phyloP scores from a whole-genome alignment of 306 rosid species.

The Arachis stenosperma region DNA sequence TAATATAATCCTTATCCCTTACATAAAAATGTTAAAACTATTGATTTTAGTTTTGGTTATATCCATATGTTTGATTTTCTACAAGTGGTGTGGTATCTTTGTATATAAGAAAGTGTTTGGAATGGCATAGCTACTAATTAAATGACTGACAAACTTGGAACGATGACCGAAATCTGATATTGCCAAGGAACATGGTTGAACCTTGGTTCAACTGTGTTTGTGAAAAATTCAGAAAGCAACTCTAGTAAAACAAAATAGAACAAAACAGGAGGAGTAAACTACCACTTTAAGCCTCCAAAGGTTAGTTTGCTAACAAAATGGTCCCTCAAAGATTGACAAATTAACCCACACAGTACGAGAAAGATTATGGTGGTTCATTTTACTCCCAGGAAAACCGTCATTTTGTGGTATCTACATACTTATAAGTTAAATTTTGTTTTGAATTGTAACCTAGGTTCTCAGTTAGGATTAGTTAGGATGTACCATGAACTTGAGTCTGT shows the following conservation, averaged over 20 bases:
- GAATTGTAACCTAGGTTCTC: too few relatives aligned
- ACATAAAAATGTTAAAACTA: neutral
- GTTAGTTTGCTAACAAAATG: too few relatives aligned
- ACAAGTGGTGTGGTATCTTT: neutral
- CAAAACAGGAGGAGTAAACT: neutral
- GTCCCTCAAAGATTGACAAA: too few relatives aligned
- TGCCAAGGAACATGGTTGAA: conserved; percentile 2
- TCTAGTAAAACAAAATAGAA: neutral
- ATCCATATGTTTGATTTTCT: conserved; percentile 8
- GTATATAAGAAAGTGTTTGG: conserved; percentile 5
- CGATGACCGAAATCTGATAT: conserved; percentile 2
- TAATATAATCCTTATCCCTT: neutral
- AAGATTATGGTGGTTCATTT: too few relatives aligned
- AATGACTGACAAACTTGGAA: conserved; percentile 18
- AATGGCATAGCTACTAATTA: conserved; percentile 12
- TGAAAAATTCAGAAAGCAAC: neutral
- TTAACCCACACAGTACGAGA: too few relatives aligned
- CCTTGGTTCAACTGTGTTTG: neutral
- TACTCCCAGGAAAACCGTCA: too few relatives aligned
- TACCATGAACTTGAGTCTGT: too few relatives aligned
- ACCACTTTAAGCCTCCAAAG: too few relatives aligned
- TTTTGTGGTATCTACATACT: too few relatives aligned
- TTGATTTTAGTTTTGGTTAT: neutral
- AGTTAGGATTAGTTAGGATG: too few relatives aligned
- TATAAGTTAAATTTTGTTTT: too few relatives aligned